phyloP scores from a whole-genome alignment of 352 stramenopile genomes.

The Blastocystis sp. region DNA sequence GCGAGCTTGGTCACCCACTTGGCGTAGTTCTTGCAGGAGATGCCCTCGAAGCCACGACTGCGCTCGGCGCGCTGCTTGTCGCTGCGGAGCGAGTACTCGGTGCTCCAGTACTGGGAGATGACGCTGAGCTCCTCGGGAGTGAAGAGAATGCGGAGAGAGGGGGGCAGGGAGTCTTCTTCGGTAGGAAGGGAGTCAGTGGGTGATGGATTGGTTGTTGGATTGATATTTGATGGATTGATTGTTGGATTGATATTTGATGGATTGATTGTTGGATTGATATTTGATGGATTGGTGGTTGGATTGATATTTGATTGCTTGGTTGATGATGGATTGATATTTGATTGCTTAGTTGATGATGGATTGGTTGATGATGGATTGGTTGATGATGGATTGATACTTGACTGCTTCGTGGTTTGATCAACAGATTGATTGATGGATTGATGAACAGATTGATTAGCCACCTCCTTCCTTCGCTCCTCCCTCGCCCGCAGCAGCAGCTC shows the following conservation, averaged over 20 bases:
- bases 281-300: too few relatives aligned
- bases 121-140: not conserved
- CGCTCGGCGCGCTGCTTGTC: not conserved
- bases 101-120: constrained; percentile 36
- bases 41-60: not conserved
- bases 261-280: too few relatives aligned
- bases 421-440: too few relatives aligned
- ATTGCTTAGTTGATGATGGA: too few relatives aligned
- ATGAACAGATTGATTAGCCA: not conserved
- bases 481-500: not conserved
- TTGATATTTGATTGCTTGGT: too few relatives aligned
- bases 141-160: not conserved
- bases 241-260: too few relatives aligned
- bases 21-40: constrained; percentile 1
- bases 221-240: too few relatives aligned
- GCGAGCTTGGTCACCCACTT: constrained; percentile 6
- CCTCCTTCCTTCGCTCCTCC: not conserved
- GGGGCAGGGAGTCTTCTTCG: not conserved
- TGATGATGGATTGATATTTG: too few relatives aligned
- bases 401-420: too few relatives aligned
- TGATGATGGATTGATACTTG: not conserved
- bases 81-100: constrained; percentile 15
- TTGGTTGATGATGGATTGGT: too few relatives aligned
- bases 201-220: too few relatives aligned
- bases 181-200: too few relatives aligned